These are phyloP conservation scores for Verticillium nubilum DNA, from an alignment of 2,329 filamentous ascomycete genomes.

Conservation along the genomic window DNA sequence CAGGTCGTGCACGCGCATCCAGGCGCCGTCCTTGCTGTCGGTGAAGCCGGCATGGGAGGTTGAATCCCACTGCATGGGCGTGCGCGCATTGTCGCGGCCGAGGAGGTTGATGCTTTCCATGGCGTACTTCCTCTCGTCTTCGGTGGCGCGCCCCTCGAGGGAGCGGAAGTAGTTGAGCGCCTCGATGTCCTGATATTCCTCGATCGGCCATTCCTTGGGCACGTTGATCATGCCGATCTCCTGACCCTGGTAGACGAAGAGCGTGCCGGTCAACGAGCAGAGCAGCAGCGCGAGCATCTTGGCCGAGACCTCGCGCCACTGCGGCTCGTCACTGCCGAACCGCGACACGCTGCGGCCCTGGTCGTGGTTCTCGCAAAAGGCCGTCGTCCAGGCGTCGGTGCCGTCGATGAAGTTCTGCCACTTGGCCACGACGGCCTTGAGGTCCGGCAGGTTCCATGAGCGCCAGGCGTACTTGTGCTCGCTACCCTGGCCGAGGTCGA, in stretches of 20 bases:
- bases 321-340: constrained; percentile 39
- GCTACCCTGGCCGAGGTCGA: constrained; percentile 52
- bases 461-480: constrained; percentile 42
- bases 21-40: constrained; percentile 27
- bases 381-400: constrained; percentile 52
- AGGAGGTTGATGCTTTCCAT: constrained; percentile 51
- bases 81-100: constrained; percentile 60
- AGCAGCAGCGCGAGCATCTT: constrained; percentile 48
- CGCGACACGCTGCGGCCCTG: constrained; percentile 50
- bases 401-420: constrained; percentile 47
- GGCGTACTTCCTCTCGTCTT: constrained; percentile 33
- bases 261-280: constrained; percentile 40
- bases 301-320: constrained; percentile 36
- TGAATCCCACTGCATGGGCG: constrained; percentile 62
- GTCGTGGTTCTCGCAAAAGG: constrained; percentile 58
- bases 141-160: constrained; percentile 13
- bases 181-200: constrained; percentile 44
- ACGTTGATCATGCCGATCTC: constrained; percentile 53
- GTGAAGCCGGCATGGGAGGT: constrained; percentile 58
- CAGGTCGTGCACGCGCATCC: constrained; percentile 59
- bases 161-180: constrained; percentile 37
- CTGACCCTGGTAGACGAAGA: constrained; percentile 53
- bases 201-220: constrained; percentile 39
- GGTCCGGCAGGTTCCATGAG: constrained; percentile 38
- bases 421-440: constrained; percentile 41